Evolutionary conservation across 2,329 filamentous ascomycete species (phyloP), one percentile per base, ranked within the genome.

Genomic region (Talaromyces sp.): DNA sequence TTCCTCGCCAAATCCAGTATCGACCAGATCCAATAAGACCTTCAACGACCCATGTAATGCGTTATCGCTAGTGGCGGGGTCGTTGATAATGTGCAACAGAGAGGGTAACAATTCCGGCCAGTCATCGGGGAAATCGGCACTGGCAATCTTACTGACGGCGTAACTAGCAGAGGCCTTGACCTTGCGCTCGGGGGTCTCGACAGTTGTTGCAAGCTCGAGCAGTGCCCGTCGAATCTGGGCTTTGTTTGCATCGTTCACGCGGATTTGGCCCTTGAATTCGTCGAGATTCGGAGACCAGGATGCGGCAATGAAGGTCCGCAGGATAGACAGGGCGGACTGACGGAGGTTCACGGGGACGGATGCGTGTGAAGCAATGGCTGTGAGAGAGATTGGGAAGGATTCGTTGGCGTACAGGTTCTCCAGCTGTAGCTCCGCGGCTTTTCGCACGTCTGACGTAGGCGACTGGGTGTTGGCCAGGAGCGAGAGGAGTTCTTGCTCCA

Each of bases 401-500:
- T 82, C 78, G 63, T 85, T 82, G 56, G 80, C 73, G 70, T 88
- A 87, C 59, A 89, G 84, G 60, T 84, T 84, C 70, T 86, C 85
- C 47, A 97, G 83, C 66, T 91, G 89, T 68, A 87, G 81, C 77
- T 99, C 94, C 64, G 94, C 94, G 71, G 89, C 86, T 71, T 90
- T 91, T 73, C 93, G 88, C 52, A 88, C 86, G 50, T 78, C 86
- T 72, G 93, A 87, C 54, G 86, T 84, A 55, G 89, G 68, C 59
- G 87, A 86, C 77, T 96, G 91, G 45, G 92, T 96, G 75, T 91
- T 90, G 67, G 88, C 85, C 60, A 99, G 86, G 72, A 97, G 83
- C 74, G 87, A 86, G 65, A 94, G 86, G 74, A 99, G 85, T 80
- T 96, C 87, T 77, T 95, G 88, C 83, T 96, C 92, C 91, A 96